A percentile compares a stretch with the other conserved stretches of the same genome.
These are phyloP conservation scores for Wallacemonas rigidus DNA, from an alignment of 208 protist genomes.

Conservation along the genomic window DNA sequence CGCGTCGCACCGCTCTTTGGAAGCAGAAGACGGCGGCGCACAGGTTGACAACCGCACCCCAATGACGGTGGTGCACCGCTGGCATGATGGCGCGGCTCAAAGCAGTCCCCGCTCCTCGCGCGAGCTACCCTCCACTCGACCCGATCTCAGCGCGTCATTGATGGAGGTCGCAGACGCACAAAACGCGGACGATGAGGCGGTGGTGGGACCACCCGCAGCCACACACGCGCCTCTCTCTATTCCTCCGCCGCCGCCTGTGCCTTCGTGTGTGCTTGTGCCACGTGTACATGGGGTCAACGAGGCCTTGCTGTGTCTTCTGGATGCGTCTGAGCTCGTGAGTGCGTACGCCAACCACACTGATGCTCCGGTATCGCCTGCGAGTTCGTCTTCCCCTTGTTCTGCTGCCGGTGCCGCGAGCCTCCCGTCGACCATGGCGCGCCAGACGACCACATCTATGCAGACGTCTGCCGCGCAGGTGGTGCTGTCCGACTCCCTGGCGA, in stretches of 20 bases:
- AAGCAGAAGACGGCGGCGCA: too few relatives aligned
- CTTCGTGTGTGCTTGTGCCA: conserved; percentile 25
- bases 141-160: too few relatives aligned
- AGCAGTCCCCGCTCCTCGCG: too few relatives aligned
- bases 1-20: too few relatives aligned
- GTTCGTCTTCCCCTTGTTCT: neutral
- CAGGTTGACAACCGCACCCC: too few relatives aligned
- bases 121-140: too few relatives aligned
- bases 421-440: neutral
- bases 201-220: neutral
- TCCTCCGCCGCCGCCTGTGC: neutral
- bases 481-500: conserved; percentile 5
- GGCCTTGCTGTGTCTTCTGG: conserved; percentile 19
- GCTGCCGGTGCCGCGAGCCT: neutral
- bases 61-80: too few relatives aligned
- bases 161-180: too few relatives aligned
- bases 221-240: neutral
- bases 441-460: neutral
- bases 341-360: neutral
- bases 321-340: conserved; percentile 3
- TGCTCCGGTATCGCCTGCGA: neutral
- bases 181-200: too few relatives aligned
- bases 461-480: neutral
- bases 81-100: too few relatives aligned
- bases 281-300: conserved; percentile 42